Conservation (phyloP, 345 rosid genomes). For the Sonneratia alba region DNA sequence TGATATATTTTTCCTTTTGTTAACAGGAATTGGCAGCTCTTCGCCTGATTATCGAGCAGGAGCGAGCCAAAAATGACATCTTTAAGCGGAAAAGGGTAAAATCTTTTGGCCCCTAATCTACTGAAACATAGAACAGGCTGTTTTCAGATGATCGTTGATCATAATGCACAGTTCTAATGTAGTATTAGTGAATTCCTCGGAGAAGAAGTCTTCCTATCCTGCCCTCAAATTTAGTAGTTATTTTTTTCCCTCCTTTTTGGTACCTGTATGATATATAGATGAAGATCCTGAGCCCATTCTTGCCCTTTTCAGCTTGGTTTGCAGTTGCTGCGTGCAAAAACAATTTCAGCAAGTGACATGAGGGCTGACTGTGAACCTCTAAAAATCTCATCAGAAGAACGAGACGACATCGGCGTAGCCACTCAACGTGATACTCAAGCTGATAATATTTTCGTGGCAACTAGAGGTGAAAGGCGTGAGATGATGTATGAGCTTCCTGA, state of each 20-base stretch:
- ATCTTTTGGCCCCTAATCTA: neutral
- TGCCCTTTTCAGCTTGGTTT: neutral
- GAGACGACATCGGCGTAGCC: neutral
- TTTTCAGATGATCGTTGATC: too few species aligned
- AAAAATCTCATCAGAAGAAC: neutral
- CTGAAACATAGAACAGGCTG: neutral
- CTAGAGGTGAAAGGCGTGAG: conserved; percentile 9
- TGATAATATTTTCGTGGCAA: neutral
- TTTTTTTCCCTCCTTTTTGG: too few species aligned
- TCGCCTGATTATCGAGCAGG: conserved; percentile 34
- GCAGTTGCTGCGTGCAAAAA: neutral
- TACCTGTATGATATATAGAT: too few species aligned
- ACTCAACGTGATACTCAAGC: neutral
- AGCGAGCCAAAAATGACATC: conserved; percentile 38
- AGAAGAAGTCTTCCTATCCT: too few species aligned
- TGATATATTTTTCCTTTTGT: neutral
- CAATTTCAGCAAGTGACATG: neutral
- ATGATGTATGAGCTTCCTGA: conserved; percentile 42
- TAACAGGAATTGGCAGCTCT: conserved; percentile 43
- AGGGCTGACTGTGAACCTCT: neutral
- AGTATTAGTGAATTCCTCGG: too few species aligned
- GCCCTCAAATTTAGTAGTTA: too few species aligned
- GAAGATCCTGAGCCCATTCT: neutral
- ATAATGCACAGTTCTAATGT: too few species aligned
- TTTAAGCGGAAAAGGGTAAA: conserved; percentile 59